Base-by-base conservation (phyloP, 108 stramenopile genomes). In the Nitzschia sp. region DNA sequence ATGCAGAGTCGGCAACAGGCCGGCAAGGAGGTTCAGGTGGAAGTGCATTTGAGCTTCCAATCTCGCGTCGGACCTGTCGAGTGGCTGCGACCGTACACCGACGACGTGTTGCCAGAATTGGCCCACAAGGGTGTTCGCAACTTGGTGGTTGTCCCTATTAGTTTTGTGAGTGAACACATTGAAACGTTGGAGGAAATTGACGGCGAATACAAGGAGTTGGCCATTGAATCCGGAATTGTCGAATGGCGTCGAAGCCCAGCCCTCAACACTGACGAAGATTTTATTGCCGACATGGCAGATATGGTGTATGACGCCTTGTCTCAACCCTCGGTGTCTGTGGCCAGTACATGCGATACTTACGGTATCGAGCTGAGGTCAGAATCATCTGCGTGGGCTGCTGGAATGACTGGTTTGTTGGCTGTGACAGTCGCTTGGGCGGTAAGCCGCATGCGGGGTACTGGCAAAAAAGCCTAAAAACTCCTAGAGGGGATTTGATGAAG, bases 101-200 rank as follows among this genome's bases (percentile, higher is more conserved):
- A 96, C 72, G 92, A 94, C 66, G 95, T 88, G 21, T 68, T 99
- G 39, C 86, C 91, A 8, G 87, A 91, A 25, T 76, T 99, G 46
- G 99, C 95, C 21, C 65, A 69, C 40, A 69, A 81, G 57, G 97
- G 97, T 10, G 95, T 96, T 61, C 89, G 90, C 65, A 93, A 93
- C 79, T 66, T 99, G 41, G 95, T 98, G 8, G 97, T 98, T 9
- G 98, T 98, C 17, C 99, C 99, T 21, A 91, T 99, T 59, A 90
- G 89, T 64, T 99, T 99, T 75, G 98, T 98, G 26, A 91, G 89
- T 52, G 99, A 99, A 78, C 99, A 99, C 77, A 99, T 99, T 70
- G 98, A 99, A 71, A 99, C 99, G 11, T 85, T 99, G 67, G 98
- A 97, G 83, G 99, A 99, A 75, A 98, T 99, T 72, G 99, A 98